Conservation (phyloP, 768 basidiomycete species). For the Tephrocybe sp. region DNA sequence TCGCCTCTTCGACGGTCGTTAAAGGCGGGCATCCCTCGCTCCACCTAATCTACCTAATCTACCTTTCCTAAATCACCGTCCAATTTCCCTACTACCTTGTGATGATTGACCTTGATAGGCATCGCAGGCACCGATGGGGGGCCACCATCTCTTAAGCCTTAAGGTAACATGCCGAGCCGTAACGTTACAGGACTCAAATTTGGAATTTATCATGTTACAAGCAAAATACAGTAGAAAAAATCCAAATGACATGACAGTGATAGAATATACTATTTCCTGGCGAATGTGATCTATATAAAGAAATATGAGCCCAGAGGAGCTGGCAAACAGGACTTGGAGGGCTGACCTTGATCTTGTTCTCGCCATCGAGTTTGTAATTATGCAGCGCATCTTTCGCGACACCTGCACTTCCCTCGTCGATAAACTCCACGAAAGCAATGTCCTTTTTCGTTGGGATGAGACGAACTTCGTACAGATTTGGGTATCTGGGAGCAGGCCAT, state of each 20-base stretch:
- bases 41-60: too few relatives aligned
- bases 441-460: conserved; percentile 97
- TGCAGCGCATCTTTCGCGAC: conserved; percentile 95
- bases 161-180: too few relatives aligned
- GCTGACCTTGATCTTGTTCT: conserved; percentile 95
- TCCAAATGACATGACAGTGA: neutral
- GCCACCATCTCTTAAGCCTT: too few relatives aligned
- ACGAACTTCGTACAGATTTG: conserved; percentile 95
- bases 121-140: too few relatives aligned
- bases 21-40: too few relatives aligned
- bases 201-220: conserved; percentile 8
- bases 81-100: too few relatives aligned
- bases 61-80: too few relatives aligned
- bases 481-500: conserved; percentile 58
- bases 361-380: conserved; percentile 96
- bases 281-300: conserved; percentile 62
- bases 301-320: conserved; percentile 4
- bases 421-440: conserved; percentile 97
- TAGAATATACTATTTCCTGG: conserved; percentile 53
- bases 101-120: too few relatives aligned
- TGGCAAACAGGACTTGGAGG: neutral
- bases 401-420: conserved; percentile 89
- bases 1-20: too few relatives aligned
- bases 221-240: conserved; percentile 3
- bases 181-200: too few relatives aligned